phyloP scores from a whole-genome alignment of 1,284 basidiomycete genomes.

The Puccinia polysora region DNA sequence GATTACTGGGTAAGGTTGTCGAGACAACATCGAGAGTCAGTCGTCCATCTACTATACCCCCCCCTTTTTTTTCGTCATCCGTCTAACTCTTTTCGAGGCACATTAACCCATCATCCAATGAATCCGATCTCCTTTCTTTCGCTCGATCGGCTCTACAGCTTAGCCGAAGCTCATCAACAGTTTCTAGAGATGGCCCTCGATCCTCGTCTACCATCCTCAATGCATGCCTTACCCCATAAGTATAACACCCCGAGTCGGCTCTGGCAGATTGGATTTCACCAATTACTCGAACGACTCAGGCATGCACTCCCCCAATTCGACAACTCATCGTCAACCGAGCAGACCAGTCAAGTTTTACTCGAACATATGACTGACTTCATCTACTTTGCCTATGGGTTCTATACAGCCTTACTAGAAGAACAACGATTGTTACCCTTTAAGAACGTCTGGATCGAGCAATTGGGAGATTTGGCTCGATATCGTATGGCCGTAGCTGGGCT shows the following conservation, averaged over 20 bases:
- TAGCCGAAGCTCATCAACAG: constrained; percentile 81
- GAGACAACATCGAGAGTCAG: constrained; percentile 40
- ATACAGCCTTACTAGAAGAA: constrained; percentile 82
- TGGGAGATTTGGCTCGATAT: constrained; percentile 91
- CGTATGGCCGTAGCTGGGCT: constrained; percentile 75
- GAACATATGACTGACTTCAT: constrained; percentile 85
- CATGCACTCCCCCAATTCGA: constrained; percentile 64
- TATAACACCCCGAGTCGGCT: constrained; percentile 91
- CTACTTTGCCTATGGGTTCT: constrained; percentile 90
- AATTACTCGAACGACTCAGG: constrained; percentile 80
- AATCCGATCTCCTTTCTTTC: background rate
- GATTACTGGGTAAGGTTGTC: constrained; percentile 40
- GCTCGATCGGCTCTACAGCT: too few species aligned
- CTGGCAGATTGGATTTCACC: constrained; percentile 87
- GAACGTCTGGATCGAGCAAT: constrained; percentile 85
- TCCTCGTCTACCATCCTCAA: constrained; percentile 75
- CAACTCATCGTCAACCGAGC: constrained; percentile 7
- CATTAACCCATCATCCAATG: background rate
- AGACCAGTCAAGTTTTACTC: constrained; percentile 51
- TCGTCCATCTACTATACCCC: background rate
- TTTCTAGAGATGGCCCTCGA: constrained; percentile 79
- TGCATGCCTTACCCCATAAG: constrained; percentile 80
- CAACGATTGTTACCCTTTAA: constrained; percentile 67
- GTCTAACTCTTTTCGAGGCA: background rate
- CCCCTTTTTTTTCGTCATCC: background rate